Evolutionary conservation across 306 rosid genomes (phyloP).

Genomic region (Fragaria nilgerrensis): DNA sequence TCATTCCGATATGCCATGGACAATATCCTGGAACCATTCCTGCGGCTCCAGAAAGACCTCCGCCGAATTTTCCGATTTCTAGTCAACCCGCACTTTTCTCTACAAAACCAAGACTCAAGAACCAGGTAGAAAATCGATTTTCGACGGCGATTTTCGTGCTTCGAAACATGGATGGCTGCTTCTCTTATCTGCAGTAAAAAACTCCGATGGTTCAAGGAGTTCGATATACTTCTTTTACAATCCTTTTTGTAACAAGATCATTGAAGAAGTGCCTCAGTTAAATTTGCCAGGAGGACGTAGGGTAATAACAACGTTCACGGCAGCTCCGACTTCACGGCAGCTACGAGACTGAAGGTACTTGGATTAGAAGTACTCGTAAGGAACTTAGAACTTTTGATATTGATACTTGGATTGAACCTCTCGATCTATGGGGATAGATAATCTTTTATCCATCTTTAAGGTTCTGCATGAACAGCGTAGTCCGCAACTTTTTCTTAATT

Average conservation of each 20-base stretch:
- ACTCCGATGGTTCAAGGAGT: neutral
- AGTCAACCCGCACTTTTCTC: neutral
- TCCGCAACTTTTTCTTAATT: too few species aligned
- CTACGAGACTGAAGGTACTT: neutral
- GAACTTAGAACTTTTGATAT: too few species aligned
- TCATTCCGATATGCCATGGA: neutral
- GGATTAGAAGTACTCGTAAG: neutral
- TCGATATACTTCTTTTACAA: neutral
- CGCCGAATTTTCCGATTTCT: neutral
- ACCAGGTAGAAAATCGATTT: neutral
- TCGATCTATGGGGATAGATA: neutral
- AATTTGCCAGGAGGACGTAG: neutral
- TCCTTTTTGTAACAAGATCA: neutral
- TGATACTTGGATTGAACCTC: neutral
- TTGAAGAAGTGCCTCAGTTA: neutral
- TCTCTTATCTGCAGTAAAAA: neutral
- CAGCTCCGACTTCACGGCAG: neutral
- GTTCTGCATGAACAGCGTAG: too few species aligned
- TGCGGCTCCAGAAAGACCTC: neutral
- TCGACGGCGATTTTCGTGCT: neutral
- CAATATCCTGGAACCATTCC: neutral
- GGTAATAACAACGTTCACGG: neutral
- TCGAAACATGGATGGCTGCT: neutral
- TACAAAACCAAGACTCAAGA: neutral
- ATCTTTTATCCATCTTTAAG: too few species aligned